Evolutionary conservation across 2,329 filamentous ascomycete species (phyloP), one percentile per base, ranked within the genome.

Genomic region (Aspergillus fijiensis): DNA sequence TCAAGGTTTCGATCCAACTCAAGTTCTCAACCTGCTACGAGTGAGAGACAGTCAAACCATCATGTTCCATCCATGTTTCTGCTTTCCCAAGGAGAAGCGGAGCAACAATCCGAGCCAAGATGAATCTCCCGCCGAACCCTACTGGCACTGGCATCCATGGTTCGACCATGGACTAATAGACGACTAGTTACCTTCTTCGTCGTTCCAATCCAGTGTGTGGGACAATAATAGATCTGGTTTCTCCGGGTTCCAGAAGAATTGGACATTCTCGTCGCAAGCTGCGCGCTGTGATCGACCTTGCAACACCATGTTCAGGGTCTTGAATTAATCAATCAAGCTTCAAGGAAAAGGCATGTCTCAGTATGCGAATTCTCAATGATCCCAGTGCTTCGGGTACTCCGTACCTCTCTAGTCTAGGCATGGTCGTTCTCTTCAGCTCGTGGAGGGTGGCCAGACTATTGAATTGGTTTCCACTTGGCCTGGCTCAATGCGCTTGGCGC

Each of bases 111-210:
- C 53, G 53, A 55, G 45, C 23, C 23, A 55, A 55, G 52, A 48
- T 55, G 42, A 55, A 49, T 55, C 45, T 49, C n/a, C 51, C 31
- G 39, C 51, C 51, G 51, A 52, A 52, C 51, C 51, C 51, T 52
- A 52, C 51, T 16, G 42, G 19, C 21, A 39, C 16, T 31, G 19
- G 35, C n/a, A 50, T 51, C 61, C 52, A 65, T 67, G 60, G 68
- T 65, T 60, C 59, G 25, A 45, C 39, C 10, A 35, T 19, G 35
- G 50, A 50, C 58, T 61, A 60, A 45, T 16, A 45, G 6, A 12
- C 14, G 33, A 45, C 60, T 72, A 71, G 65, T 63, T 60, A 59
- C 35, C 14, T 65, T 65, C 64, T 64, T 65, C 63, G 55, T 63
- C 61, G 62, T 63, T 42, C 16, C 39, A 19, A 42, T 9, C 9